Base-by-base conservation (phyloP, 352 stramenopile species). In the Stephanocyclus meneghinianus region DNA sequence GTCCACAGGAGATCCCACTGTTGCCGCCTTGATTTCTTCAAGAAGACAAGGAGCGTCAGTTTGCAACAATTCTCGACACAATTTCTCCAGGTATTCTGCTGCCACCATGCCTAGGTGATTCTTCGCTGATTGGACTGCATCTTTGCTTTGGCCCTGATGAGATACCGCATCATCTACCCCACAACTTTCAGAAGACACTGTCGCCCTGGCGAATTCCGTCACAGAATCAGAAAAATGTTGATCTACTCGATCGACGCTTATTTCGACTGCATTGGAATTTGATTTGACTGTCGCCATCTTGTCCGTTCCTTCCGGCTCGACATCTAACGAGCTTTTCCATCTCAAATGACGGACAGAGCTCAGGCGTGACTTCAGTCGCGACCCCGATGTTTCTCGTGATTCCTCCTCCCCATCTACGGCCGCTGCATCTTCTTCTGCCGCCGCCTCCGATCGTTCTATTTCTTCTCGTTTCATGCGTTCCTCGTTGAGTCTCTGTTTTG, bases 71-170 rank as follows among this genome's bases (percentile, higher is more conserved):
- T 87, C 73, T 37, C 80, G 78, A n/a, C 71, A 78, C 60, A 94
- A 81, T 66, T 89, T 86, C 72, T 94, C 85, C 13, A 94, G 79
- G 81, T 93, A 87, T 26, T 83, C 67, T 30, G 88, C 87, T 37
- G 88, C 88, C 30, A 78, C 65, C 44, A 79, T 73, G 2, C 86
- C 86, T 13, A 94, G 57, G 60, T 91, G 78, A n/a, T 74, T 71
- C 57, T 79, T 86, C 15, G 77, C 71, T 62, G 67, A 75, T n/a
- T 73, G 18, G 40, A 71, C 72, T n/a, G 63, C 55, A 80, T 87
- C 73, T 16, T 78, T 77, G n/a, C 48, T 83, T 74, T 81, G 51
- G 26, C 53, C 32, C 13, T 18, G 47, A 35, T 64, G 56, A 57
- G 70, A 67, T 15, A 87, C 21, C n/a, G 69, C 70, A 29, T 77